Percentiles rank a stretch among this genome's conserved stretches.
phyloP scores from a whole-genome alignment of 768 basidiomycete genomes.

The Suillus variegatus region DNA sequence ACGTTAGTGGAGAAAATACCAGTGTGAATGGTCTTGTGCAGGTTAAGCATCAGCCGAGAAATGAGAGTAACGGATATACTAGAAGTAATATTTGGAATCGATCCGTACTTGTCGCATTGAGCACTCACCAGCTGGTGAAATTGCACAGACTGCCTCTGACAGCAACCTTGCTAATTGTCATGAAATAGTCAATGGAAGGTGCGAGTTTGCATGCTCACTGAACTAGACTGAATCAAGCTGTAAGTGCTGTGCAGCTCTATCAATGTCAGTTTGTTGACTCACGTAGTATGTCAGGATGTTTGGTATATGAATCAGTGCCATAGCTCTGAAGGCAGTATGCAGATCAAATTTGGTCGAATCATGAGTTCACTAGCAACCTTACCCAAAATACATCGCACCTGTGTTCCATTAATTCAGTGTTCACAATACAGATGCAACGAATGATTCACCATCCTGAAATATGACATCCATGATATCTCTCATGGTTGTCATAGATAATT shows the following conservation, averaged over 20 bases:
- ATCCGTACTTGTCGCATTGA: not conserved
- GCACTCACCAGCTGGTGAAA: not conserved
- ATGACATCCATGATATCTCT: not conserved
- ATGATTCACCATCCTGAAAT: not conserved
- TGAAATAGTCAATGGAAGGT: not conserved
- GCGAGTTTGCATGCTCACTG: constrained; percentile 5
- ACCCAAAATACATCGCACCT: not conserved
- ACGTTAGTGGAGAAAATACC: not conserved
- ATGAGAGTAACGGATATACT: not conserved
- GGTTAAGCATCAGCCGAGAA: not conserved
- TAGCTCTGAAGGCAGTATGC: constrained; percentile 41
- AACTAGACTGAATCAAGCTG: constrained; percentile 4
- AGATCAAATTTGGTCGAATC: not conserved
- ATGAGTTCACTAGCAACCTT: constrained; percentile 7
- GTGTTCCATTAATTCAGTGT: not conserved
- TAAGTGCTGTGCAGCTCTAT: not conserved
- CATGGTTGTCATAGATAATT: not conserved
- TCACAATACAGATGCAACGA: not conserved
- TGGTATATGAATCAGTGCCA: constrained; percentile 50
- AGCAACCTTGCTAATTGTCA: not conserved
- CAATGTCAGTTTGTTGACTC: constrained; percentile 9
- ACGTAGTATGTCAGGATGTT: constrained; percentile 48
- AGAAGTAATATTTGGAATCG: not conserved
- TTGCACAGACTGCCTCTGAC: not conserved
- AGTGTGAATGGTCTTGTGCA: not conserved